Evolutionary conservation across 2,329 filamentous ascomycete species (phyloP), one percentile per base, ranked within the genome.

Genomic region (Neofusicoccum parvum): DNA sequence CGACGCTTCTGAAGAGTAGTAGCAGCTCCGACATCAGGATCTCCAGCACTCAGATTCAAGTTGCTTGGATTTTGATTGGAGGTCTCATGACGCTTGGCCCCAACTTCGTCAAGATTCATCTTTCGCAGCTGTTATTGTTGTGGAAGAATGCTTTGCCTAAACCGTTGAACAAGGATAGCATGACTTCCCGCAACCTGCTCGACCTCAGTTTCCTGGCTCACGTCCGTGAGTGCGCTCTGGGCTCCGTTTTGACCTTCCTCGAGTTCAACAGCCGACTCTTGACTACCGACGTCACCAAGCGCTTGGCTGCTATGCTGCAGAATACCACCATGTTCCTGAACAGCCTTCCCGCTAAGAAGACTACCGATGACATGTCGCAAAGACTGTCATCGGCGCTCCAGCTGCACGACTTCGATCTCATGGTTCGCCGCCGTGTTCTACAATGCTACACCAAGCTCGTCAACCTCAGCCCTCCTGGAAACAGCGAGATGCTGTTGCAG

Each of bases 111-210:
- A 99, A 99, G 80, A 98, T 98, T 27, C 95, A 99, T 78, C 85
- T 99, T 7, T 94, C 94, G 2, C 95, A 99, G 74, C 84, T 99
- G 23, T 87, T 99, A 65, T 82, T 99, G 9, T 82, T 99, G 6
- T 99, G 95, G 95, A 97, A 97, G 78, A 99, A 98, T 77, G 94
- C 95, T 0, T 84, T 99, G 11, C 94, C 96, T 0, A 97, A 96
- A 73, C 94, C 96, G 5, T 80, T 98, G n/a, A 90, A 92, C 39
- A 96, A 93, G 76, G 94, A 98, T 70, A 96, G 95, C 70, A 92
- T 92, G 59, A 87, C 90, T 0, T 89, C 94, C 68, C 87, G 94
- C 62, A 94, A 91, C 68, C 85, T 92, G 59, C 82, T 98, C 7
- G 96, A 99, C 75, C 88, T 94, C 3, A 96, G 92, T 43, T 99